phyloP scores from a whole-genome alignment of 139 green algal species.

The Chlamydomonas eustigma region DNA sequence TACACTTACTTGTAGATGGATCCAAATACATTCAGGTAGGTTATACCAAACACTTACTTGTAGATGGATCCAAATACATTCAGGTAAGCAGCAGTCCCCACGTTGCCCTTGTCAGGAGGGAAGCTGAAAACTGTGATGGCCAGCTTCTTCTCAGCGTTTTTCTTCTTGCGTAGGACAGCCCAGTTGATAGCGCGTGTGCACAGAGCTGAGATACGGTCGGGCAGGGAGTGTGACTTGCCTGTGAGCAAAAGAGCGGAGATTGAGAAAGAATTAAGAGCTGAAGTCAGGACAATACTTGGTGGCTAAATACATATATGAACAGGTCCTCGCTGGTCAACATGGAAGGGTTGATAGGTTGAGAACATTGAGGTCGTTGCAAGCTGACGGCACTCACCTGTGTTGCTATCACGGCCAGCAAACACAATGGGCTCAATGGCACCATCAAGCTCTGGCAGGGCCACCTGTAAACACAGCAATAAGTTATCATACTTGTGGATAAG shows the following conservation, averaged over 20 bases:
- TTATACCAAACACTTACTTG: background rate
- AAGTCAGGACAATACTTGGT: no score
- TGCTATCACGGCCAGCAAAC: conserved; percentile 93
- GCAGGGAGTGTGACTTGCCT: conserved; percentile 92
- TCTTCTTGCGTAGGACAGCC: conserved; percentile 88
- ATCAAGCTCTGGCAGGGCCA: conserved; percentile 98
- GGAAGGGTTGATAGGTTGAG: no score
- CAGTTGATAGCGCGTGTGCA: conserved; percentile 91
- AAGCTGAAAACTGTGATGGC: conserved; percentile 97
- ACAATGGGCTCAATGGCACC: conserved; percentile 97
- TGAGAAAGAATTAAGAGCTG: no score
- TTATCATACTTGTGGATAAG: no score
- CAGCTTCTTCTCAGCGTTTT: conserved; percentile 92
- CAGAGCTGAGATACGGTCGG: conserved; percentile 89
- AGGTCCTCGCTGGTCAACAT: no score
- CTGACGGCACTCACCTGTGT: conserved; percentile 69
- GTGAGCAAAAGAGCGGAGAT: no score
- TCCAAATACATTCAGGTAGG: no score
- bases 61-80: conserved; percentile 99
- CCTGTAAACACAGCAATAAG: conserved; percentile 74
- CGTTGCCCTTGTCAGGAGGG: conserved; percentile 99
- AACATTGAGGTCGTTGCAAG: no score
- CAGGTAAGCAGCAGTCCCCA: conserved; percentile 98
- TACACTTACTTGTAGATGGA: no score
- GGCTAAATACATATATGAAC: no score